Conservation (phyloP, 805 yeast genomes). For the Spathaspora hagerdaliae region DNA sequence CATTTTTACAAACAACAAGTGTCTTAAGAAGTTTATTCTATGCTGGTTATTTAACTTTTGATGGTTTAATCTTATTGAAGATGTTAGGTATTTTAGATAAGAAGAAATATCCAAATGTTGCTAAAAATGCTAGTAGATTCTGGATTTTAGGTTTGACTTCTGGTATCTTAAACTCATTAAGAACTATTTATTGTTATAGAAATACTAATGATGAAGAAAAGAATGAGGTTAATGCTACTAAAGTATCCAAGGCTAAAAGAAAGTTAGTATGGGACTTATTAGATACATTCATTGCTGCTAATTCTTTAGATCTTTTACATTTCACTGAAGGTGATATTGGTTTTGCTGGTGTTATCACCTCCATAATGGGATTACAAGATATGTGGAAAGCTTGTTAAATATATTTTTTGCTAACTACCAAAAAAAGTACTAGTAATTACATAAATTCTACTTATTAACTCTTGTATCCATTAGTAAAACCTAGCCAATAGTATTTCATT, state of each 20-base stretch:
- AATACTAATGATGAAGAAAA: slow-evolving; percentile 12
- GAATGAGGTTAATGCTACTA: slow-evolving; percentile 19
- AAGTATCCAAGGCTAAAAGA: slow-evolving; percentile 49
- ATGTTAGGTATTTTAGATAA: slow-evolving; percentile 52
- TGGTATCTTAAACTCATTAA: slow-evolving; percentile 54
- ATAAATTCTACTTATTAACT: not conserved
- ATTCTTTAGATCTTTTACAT: slow-evolving; percentile 56
- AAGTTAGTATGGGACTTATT: slow-evolving; percentile 73
- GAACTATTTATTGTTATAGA: slow-evolving; percentile 5
- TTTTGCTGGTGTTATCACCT: slow-evolving; percentile 78
- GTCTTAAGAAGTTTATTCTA: slow-evolving; percentile 57
- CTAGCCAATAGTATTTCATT: slow-evolving; percentile 32
- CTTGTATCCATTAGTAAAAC: slow-evolving; percentile 21
- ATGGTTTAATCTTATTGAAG: slow-evolving; percentile 59
- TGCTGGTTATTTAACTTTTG: slow-evolving; percentile 60
- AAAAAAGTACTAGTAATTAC: too few relatives aligned
- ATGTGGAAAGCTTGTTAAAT: slow-evolving; percentile 51
- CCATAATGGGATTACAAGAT: slow-evolving; percentile 71
- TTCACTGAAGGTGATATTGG: slow-evolving; percentile 80
- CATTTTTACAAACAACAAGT: slow-evolving; percentile 48
- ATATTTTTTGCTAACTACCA: not conserved
- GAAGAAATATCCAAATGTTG: slow-evolving; percentile 44
- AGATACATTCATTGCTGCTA: slow-evolving; percentile 73
- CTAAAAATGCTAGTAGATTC: slow-evolving; percentile 60
- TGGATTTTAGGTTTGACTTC: slow-evolving; percentile 74